These are phyloP conservation scores for Mycena rosella DNA, from an alignment of 768 basidiomycete species.

Conservation along the genomic window DNA sequence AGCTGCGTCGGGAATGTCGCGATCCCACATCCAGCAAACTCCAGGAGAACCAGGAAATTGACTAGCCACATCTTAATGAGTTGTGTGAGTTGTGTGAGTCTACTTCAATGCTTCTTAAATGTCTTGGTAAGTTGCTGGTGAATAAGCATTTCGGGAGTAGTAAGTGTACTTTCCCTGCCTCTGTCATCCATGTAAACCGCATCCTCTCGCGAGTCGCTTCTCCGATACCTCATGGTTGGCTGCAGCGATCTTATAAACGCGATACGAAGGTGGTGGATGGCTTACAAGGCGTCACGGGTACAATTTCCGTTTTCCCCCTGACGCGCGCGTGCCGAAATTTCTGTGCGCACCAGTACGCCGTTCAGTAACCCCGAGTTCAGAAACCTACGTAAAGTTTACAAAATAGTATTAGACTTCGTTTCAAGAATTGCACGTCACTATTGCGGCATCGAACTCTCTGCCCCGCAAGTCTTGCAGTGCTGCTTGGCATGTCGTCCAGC, in stretches of 20 bases:
- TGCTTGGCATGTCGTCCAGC: background rate
- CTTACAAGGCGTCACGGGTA: conserved; percentile 13
- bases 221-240: conserved; percentile 17
- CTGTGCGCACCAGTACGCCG: conserved; percentile 11
- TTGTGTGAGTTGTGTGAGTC: conserved; percentile 15
- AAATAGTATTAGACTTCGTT: background rate
- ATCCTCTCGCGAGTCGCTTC: conserved; percentile 18
- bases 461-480: conserved; percentile 6
- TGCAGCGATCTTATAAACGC: conserved; percentile 2
- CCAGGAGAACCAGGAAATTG: conserved; percentile 13
- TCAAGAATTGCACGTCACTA: background rate
- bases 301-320: background rate
- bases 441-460: conserved; percentile 10
- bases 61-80: conserved; percentile 19
- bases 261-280: conserved; percentile 15
- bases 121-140: conserved; percentile 12
- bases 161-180: conserved; percentile 20
- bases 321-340: conserved; percentile 14
- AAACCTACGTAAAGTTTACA: background rate
- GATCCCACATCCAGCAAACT: conserved; percentile 16
- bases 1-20: conserved; percentile 23
- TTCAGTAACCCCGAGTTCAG: conserved; percentile 2
- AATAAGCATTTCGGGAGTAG: conserved; percentile 22
- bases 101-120: conserved; percentile 19
- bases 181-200: conserved; percentile 10